These are phyloP conservation scores for Acanthamoeba triangularis DNA, from an alignment of 208 protist genomes.

Conservation along the genomic window DNA sequence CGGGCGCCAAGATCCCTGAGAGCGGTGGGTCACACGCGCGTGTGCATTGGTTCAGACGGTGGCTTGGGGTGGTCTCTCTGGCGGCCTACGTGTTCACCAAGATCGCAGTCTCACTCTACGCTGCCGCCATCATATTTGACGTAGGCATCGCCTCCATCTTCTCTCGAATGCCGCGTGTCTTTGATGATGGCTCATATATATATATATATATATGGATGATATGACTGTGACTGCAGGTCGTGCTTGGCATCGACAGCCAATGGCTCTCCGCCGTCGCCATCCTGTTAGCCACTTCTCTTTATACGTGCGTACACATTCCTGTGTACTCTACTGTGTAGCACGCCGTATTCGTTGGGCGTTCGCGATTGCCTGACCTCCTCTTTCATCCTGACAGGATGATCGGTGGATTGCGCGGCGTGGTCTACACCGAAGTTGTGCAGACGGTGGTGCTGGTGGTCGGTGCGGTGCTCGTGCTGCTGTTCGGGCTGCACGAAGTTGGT, in stretches of 20 bases:
- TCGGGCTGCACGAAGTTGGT: conserved; percentile 80
- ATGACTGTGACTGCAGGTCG: not conserved
- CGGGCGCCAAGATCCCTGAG: too few species aligned
- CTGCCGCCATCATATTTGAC: conserved; percentile 68
- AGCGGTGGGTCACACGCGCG: too few species aligned
- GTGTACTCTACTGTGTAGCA: not conserved
- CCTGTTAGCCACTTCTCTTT: conserved; percentile 54
- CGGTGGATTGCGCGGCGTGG: conserved; percentile 81
- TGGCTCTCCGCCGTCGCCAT: conserved; percentile 60
- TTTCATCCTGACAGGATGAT: conserved; percentile 34
- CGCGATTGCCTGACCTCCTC: not conserved
- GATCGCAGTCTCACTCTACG: conserved; percentile 72
- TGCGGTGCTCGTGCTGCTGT: conserved; percentile 38
- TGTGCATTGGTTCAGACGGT: not conserved
- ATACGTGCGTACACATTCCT: conserved; percentile 9
- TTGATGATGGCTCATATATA: not conserved
- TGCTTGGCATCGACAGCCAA: conserved; percentile 38
- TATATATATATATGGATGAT: not conserved
- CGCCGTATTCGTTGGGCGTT: not conserved
- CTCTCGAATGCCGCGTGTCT: not conserved
- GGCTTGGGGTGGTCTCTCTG: conserved; percentile 57
- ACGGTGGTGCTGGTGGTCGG: conserved; percentile 82
- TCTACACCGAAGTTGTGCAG: conserved; percentile 86
- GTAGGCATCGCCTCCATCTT: not conserved
- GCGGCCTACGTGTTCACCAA: conserved; percentile 75